phyloP scores from a whole-genome alignment of 2,329 filamentous ascomycete species.

The Pseudocercospora crystallina region DNA sequence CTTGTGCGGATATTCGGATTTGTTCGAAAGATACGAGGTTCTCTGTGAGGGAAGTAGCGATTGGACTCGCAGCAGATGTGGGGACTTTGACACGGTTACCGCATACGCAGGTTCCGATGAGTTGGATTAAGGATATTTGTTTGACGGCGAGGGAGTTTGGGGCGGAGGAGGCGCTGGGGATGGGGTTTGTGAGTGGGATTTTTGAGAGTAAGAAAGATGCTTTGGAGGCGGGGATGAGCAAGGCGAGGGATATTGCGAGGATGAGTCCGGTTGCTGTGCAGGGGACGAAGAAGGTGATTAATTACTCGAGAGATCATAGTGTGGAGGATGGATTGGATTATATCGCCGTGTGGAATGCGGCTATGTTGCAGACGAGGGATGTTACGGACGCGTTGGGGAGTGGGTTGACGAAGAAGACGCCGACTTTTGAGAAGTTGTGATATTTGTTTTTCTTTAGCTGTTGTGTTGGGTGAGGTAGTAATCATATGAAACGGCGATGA shows the following conservation, averaged over 20 bases:
- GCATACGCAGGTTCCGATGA: constrained; percentile 67
- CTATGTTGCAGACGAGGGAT: constrained; percentile 28
- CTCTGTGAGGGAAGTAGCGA: constrained; percentile 77
- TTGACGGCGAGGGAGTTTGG: constrained; percentile 69
- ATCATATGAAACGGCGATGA: neutral
- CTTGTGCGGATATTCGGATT: constrained; percentile 69
- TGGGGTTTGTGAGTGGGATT: constrained; percentile 70
- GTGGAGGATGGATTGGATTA: constrained; percentile 58
- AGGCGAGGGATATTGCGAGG: constrained; percentile 66
- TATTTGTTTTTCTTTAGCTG: too few species aligned
- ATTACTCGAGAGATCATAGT: constrained; percentile 74
- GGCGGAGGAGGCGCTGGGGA: constrained; percentile 64
- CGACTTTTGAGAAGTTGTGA: constrained; percentile 26
- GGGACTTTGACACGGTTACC: constrained; percentile 74
- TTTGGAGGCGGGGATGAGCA: constrained; percentile 59
- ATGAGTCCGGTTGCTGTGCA: constrained; percentile 89
- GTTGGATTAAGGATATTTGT: constrained; percentile 78
- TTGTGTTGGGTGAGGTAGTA: neutral
- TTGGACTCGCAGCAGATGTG: constrained; percentile 76
- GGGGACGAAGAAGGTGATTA: constrained; percentile 82
- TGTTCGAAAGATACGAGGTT: constrained; percentile 58
- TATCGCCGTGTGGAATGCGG: constrained; percentile 26
- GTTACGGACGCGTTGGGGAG: constrained; percentile 23
- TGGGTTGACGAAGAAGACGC: constrained; percentile 24
- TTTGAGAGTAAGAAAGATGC: constrained; percentile 59